Evolutionary conservation across 2,329 filamentous ascomycete genomes (phyloP).

Genomic region (Diaporthe amygdali): DNA sequence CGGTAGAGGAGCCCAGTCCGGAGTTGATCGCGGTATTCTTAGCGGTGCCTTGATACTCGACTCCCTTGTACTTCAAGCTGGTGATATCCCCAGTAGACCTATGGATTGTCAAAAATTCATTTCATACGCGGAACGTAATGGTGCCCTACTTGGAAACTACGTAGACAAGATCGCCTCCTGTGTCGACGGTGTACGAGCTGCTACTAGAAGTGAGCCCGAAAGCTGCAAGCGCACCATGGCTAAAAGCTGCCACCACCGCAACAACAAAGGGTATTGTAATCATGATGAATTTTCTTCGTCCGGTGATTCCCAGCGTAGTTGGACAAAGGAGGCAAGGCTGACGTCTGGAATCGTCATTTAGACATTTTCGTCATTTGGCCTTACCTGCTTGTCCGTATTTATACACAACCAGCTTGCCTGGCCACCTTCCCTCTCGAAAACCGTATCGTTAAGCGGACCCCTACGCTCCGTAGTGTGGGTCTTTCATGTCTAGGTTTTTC

Average conservation of each 20-base stretch:
- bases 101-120: neutral
- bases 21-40: slow-evolving; percentile 63
- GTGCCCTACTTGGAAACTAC: neutral
- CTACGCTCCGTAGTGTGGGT: neutral
- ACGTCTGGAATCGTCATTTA: neutral
- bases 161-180: slow-evolving; percentile 50
- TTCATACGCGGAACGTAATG: neutral
- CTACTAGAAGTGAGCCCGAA: slow-evolving; percentile 48
- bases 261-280: neutral
- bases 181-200: slow-evolving; percentile 51
- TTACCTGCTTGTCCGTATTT: neutral
- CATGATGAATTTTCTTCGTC: neutral
- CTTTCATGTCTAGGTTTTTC: neutral
- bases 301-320: neutral
- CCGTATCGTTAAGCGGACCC: neutral
- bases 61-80: slow-evolving; percentile 64
- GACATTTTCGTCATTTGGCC: neutral
- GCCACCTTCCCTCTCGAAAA: neutral
- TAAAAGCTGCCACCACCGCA: neutral
- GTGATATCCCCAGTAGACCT: slow-evolving; percentile 64
- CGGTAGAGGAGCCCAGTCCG: slow-evolving; percentile 62
- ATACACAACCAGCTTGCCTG: neutral
- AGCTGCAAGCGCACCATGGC: slow-evolving; percentile 39
- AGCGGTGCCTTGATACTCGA: slow-evolving; percentile 60
- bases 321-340: neutral